Evolutionary conservation across 1,139 yeast genomes (phyloP).

Genomic region (Ogataea hybrid): DNA sequence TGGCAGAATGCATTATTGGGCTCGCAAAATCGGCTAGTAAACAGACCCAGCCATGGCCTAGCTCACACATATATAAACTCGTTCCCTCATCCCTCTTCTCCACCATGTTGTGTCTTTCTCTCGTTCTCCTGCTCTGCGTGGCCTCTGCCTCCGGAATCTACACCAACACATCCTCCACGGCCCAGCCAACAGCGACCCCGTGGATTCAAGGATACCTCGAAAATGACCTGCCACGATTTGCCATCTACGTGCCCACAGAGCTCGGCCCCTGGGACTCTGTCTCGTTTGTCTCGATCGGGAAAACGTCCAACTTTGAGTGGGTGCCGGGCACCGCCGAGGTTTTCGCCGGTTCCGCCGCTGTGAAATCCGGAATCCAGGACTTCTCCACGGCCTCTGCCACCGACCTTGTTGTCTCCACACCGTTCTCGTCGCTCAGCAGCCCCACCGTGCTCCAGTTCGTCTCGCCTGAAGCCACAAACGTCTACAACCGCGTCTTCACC

Average conservation of each 20-base stretch:
- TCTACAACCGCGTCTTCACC: constrained; percentile 12
- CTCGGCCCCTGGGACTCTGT: constrained; percentile 22
- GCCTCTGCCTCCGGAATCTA: constrained; percentile 9
- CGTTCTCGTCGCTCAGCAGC: constrained; percentile 3
- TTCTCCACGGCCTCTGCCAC: constrained; percentile 13
- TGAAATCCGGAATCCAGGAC: constrained; percentile 13
- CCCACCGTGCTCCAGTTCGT: constrained; percentile 12
- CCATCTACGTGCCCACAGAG: constrained; percentile 20
- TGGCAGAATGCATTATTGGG: constrained; percentile 1
- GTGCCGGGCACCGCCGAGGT: constrained; percentile 15
- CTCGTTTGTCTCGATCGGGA: constrained; percentile 17
- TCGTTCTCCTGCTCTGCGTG: constrained; percentile 3
- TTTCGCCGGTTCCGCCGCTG: constrained; percentile 3
- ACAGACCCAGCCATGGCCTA: constrained; percentile 1
- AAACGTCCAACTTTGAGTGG: constrained; percentile 18
- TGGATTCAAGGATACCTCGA: constrained; percentile 19
- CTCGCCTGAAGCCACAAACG: constrained; percentile 12
- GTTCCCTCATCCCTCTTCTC: not conserved
- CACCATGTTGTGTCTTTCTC: constrained; percentile 7
- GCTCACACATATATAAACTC: not conserved
- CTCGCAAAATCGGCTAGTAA: not conserved
- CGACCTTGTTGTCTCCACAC: constrained; percentile 7
- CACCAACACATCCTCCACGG: constrained; percentile 13
- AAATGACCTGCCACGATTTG: constrained; percentile 20
- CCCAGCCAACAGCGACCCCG: constrained; percentile 16